phyloP scores from a whole-genome alignment of 164 flowering plant genomes.

The Brasenia schreberi region DNA sequence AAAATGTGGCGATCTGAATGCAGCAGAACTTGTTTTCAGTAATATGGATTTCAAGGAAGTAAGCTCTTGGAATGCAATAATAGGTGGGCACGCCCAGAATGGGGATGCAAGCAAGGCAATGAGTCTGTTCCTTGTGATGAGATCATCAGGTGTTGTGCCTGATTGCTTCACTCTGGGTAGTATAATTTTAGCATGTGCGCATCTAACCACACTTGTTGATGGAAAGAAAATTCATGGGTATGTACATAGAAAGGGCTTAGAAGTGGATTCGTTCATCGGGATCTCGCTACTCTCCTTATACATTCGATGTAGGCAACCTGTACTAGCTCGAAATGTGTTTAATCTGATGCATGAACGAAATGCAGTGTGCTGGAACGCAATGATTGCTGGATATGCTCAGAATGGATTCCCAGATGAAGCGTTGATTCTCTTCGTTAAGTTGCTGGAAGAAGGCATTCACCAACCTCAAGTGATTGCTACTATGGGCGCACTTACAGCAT shows the following conservation, averaged over 20 bases:
- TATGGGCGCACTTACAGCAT: constrained; percentile 30
- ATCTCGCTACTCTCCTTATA: constrained; percentile 49
- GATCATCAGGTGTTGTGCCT: constrained; percentile 25
- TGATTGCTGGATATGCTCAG: constrained; percentile 58
- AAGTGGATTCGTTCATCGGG: constrained; percentile 30
- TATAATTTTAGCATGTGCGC: constrained; percentile 46
- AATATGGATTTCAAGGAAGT: constrained; percentile 27
- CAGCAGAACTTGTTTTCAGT: constrained; percentile 31
- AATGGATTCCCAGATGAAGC: constrained; percentile 31
- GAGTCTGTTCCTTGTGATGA: constrained; percentile 35
- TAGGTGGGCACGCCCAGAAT: constrained; percentile 51
- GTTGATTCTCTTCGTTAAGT: constrained; percentile 29
- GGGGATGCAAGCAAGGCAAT: constrained; percentile 48
- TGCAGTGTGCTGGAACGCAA: constrained; percentile 51
- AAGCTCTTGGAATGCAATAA: constrained; percentile 69
- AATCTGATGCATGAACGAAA: constrained; percentile 28
- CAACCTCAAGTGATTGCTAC: constrained; percentile 31
- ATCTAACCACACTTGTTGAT: constrained; percentile 20
- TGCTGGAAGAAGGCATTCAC: constrained; percentile 25
- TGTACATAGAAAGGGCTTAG: constrained; percentile 39
- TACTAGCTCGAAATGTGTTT: constrained; percentile 27
- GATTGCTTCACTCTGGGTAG: constrained; percentile 49
- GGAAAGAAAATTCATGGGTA: constrained; percentile 57
- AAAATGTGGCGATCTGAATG: constrained; percentile 41
- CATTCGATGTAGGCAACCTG: constrained; percentile 25